Evolutionary conservation across 768 basidiomycete genomes (phyloP), one percentile per base, ranked within the genome.

Genomic region (Termitomyces sp.): DNA sequence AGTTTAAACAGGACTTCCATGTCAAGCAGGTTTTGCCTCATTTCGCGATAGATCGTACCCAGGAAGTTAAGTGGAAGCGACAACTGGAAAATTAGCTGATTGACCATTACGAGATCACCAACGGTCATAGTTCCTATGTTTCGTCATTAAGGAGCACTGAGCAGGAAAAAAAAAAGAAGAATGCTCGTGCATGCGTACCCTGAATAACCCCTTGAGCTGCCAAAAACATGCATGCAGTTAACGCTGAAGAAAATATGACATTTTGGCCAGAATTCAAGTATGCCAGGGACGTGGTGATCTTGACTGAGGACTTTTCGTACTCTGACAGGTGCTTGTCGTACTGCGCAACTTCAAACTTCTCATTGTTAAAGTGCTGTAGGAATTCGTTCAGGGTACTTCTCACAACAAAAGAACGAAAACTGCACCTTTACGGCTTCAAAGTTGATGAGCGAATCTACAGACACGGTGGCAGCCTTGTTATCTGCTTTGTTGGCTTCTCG

Each of bases 81-180:
- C 0, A 99, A 75, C 66, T 99, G 97, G 76, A 99, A 99, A 34
- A 98, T 93, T 24, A 99, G 80, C 66, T 98, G 96, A 70, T 99
- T 99, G 62, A 97, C 89, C 96, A 99, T 98, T 62, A 99, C 97
- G 14, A 99, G 82, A 65, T 99, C 97, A 8, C 97, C 97, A 22
- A 99, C 82, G 4, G 95, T 97, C 96, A 99, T 98, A 0, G 91
- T 93, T 8, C 94, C 95, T 95, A 17, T n/a, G 59, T 12, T 28
- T 11, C 24, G 2, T 57, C 43, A 57, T 45, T 32, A 42, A 19
- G 15, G 37, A 45, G 42, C 1, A 28, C 49, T 5, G 32, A 30
- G 19, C 8, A n/a, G 35, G 21, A 50, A 37, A 22, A 12, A 17
- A n/a, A n/a, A n/a, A n/a, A n/a, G n/a, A n/a, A n/a, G n/a, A n/a